phyloP scores from a whole-genome alignment of 2,329 filamentous ascomycete genomes.

The Amauroascus niger region DNA sequence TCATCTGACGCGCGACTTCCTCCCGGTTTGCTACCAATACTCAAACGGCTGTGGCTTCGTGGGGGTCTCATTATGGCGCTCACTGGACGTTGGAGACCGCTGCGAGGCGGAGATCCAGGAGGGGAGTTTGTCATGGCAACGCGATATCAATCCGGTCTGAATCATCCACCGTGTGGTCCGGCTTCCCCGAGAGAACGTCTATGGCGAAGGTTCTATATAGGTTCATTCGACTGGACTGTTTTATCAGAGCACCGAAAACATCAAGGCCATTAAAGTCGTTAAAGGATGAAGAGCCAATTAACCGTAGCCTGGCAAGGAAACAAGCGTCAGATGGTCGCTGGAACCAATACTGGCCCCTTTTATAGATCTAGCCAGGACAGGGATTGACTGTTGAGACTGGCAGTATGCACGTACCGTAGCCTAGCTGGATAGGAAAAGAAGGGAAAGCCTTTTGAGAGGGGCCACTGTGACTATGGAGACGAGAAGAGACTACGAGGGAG shows the following conservation, averaged over 20 bases:
- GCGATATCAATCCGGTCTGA: not conserved
- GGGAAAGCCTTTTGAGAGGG: too few relatives aligned
- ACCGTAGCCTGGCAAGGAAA: not conserved
- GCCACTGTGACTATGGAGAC: too few relatives aligned
- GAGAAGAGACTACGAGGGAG: too few relatives aligned
- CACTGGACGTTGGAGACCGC: constrained; percentile 55
- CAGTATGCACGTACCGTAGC: not conserved
- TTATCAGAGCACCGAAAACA: constrained; percentile 2
- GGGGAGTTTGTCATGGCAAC: constrained; percentile 56
- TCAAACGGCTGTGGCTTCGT: constrained; percentile 75
- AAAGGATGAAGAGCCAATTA: not conserved
- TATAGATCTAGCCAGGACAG: not conserved
- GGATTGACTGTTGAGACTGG: not conserved
- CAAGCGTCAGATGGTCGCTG: not conserved
- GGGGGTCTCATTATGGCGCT: constrained; percentile 70
- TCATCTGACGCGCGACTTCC: constrained; percentile 82
- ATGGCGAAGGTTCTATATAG: not conserved
- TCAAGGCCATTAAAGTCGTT: constrained; percentile 6
- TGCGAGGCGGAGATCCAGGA: constrained; percentile 53
- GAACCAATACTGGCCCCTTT: not conserved
- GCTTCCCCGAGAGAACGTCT: constrained; percentile 2
- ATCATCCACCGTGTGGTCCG: not conserved
- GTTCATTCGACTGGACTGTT: constrained; percentile 5
- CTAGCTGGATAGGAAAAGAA: too few relatives aligned
- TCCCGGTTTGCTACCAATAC: constrained; percentile 58